Percentiles rank a stretch among this genome's conserved stretches.
These are phyloP conservation scores for Fusarium penzigii DNA, from an alignment of 2,329 filamentous ascomycete species.

Conservation along the genomic window DNA sequence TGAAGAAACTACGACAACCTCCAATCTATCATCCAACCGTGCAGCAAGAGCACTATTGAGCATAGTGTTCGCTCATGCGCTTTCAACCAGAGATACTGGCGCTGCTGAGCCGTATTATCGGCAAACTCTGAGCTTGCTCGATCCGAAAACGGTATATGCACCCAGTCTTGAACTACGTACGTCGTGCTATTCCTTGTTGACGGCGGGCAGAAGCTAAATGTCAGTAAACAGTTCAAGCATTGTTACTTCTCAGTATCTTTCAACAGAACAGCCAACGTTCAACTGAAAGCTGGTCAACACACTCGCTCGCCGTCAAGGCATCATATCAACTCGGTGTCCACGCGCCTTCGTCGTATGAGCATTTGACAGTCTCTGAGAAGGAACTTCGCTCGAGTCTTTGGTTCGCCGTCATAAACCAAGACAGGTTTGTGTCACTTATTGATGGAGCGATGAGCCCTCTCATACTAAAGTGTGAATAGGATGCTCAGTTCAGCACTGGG, in stretches of 20 bases:
- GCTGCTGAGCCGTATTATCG: slow-evolving; percentile 31
- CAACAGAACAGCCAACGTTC: slow-evolving; percentile 38
- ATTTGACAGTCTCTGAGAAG: no score
- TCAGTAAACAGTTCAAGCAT: slow-evolving; percentile 36
- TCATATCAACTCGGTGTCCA: slow-evolving; percentile 38
- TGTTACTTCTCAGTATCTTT: slow-evolving; percentile 34
- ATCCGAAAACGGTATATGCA: slow-evolving; percentile 26
- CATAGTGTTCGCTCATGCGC: slow-evolving; percentile 33
- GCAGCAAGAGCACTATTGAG: slow-evolving; percentile 22
- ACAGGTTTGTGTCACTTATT: no score
- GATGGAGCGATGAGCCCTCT: no score
- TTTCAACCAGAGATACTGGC: slow-evolving; percentile 17
- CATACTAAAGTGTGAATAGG: slow-evolving; percentile 1
- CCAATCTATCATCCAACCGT: neutral
- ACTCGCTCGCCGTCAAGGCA: slow-evolving; percentile 33
- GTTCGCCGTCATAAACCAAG: slow-evolving; percentile 35
- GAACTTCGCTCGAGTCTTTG: slow-evolving; percentile 31
- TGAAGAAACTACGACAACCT: neutral
- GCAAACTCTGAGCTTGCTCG: slow-evolving; percentile 25
- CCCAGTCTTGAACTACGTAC: slow-evolving; percentile 9
- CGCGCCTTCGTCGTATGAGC: no score
- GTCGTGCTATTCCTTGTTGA: no score
- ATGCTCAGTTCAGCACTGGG: slow-evolving; percentile 12
- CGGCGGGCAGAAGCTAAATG: no score
- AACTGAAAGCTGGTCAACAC: slow-evolving; percentile 34